Base-by-base conservation (phyloP, 1,284 basidiomycete genomes). In the Leucoagaricus sp. region DNA sequence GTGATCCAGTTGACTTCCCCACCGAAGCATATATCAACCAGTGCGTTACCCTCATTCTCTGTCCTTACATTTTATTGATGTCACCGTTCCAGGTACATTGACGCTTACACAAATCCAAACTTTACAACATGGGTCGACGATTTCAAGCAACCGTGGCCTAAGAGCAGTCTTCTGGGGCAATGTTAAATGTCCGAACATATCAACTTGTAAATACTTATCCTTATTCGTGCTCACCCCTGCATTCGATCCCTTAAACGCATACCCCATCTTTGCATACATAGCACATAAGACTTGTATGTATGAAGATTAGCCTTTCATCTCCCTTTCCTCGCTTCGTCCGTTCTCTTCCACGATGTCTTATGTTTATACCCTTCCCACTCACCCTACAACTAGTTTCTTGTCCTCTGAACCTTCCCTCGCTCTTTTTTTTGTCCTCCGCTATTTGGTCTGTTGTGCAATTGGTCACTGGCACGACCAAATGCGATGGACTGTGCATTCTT, bases 1-100 rank as follows among this genome's bases (percentile, higher is more conserved):
- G 94, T 67, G 89, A 94, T 66, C 94, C 94, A 1, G 69, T 75
- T 21, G 81, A 84, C 50, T 89, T 86, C 71, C 94, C 94, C 0
- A 96, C 94, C 0, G 70, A 77, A 48, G 75, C 79, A 19, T 93
- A 93, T 66, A 93, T 93, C 65, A 75, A 87, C 29, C 69, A 83
- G 87, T 88, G 61, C 51, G 83, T 75, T n/a, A 29, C 57, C 17
- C 23, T 41, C 55, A 29, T 9, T 17, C 17, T 46, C 47, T 36
- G 8, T 17, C 17, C 1, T 34, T 48, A 12, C 3, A 45, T 26
- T 4, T 13, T 25, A 12, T 23, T 38, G 46, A 49, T 23, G 42
- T 50, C 34, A 19, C 47, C 63, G 31, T 29, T 58, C 21, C 58
- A 55, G 82, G 58, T 81, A 82, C 58, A 67, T 77, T 21, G 75